Percentiles rank a stretch among this genome's conserved stretches.
phyloP scores from a whole-genome alignment of 2,329 filamentous ascomycete genomes.

The Setomelanomma holmii region DNA sequence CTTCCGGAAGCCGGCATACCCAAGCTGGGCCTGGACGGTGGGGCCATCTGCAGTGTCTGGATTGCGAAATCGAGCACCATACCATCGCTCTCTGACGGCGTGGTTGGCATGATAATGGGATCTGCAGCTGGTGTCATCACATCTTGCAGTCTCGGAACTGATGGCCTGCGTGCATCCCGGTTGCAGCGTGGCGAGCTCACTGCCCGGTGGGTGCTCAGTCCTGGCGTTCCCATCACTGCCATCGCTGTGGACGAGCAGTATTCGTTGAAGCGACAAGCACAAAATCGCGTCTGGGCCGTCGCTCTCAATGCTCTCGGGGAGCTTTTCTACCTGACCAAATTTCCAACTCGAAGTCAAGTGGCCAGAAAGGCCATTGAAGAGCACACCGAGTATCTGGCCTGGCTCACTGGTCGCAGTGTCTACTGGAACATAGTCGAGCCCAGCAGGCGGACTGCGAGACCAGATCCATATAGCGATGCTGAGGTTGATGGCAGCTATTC shows the following conservation, averaged over 20 bases:
- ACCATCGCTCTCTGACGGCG: conserved; percentile 73
- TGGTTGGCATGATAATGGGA: conserved; percentile 82
- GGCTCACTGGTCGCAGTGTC: conserved; percentile 79
- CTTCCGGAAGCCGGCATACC: conserved; percentile 77
- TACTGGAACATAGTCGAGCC: conserved; percentile 83
- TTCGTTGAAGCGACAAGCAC: conserved; percentile 71
- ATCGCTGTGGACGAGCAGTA: conserved; percentile 86
- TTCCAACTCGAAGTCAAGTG: conserved; percentile 64
- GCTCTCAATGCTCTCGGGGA: conserved; percentile 94
- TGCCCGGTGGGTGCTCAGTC: conserved; percentile 87
- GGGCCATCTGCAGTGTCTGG: conserved; percentile 83
- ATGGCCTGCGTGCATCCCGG: conserved; percentile 65
- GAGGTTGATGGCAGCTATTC: conserved; percentile 75
- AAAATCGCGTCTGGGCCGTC: conserved; percentile 84
- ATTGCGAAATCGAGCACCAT: conserved; percentile 82
- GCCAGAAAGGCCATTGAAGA: conserved; percentile 60
- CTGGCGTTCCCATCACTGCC: conserved; percentile 88
- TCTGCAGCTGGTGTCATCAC: conserved; percentile 85
- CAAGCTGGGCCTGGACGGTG: conserved; percentile 71
- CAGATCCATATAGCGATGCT: conserved; percentile 75
- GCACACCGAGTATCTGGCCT: conserved; percentile 69
- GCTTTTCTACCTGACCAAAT: conserved; percentile 80
- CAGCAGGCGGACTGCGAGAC: conserved; percentile 74
- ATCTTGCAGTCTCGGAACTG: conserved; percentile 76
- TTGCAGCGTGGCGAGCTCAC: conserved; percentile 78